phyloP scores from a whole-genome alignment of 305 asterid genomes.

The Galium porrigens region DNA sequence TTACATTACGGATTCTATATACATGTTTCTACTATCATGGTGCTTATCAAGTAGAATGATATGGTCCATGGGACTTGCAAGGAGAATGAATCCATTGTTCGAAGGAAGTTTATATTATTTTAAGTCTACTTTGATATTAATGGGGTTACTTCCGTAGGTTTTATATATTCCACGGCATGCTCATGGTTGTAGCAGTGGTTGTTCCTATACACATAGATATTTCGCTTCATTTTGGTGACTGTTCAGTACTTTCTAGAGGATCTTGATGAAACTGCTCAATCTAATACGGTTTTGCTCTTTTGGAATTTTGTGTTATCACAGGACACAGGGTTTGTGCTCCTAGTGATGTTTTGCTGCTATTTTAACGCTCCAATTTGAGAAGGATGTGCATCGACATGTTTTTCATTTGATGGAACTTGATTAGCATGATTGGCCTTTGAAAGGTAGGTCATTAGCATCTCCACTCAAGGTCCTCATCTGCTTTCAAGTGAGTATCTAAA shows the following conservation, averaged over 20 bases:
- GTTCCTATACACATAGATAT: neutral
- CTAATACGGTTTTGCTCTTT: conserved; percentile 6
- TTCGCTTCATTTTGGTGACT: neutral
- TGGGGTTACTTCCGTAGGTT: neutral
- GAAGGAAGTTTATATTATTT: neutral
- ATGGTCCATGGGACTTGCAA: neutral
- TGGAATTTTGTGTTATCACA: neutral
- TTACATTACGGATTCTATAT: no score
- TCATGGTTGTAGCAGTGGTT: neutral
- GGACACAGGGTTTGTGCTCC: neutral
- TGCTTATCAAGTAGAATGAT: neutral
- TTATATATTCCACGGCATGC: neutral
- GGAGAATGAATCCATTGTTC: neutral
- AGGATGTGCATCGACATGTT: conserved; percentile 12
- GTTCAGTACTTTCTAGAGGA: neutral
- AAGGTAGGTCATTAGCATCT: conserved; percentile 19
- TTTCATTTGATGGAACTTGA: conserved; percentile 21
- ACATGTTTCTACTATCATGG: neutral
- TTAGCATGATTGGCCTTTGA: conserved; percentile 15
- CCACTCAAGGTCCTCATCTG: neutral
- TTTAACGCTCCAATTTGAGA: conserved; percentile 7
- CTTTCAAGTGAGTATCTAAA: neutral
- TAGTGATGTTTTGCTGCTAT: conserved; percentile 2
- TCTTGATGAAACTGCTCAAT: neutral
- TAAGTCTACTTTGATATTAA: neutral